Evolutionary conservation across 2,329 filamentous ascomycete species (phyloP).

Genomic region (Furcasterigmium furcatum): DNA sequence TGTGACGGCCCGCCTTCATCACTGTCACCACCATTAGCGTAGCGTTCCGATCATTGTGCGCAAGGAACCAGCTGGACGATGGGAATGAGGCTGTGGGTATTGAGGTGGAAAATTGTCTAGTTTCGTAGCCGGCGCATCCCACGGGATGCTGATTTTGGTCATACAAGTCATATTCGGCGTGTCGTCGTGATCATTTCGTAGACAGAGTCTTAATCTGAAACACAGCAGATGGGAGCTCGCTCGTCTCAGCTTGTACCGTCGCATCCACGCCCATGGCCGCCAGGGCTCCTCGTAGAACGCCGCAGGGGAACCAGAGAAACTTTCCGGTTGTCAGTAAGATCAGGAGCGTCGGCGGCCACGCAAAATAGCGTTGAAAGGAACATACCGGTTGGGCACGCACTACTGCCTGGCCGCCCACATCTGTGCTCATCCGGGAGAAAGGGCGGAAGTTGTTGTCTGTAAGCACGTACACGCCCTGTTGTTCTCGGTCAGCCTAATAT

Average conservation of each 20-base stretch:
- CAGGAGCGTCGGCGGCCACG: background rate
- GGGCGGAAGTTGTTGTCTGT: conserved; percentile 92
- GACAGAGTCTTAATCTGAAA: conserved; percentile 92
- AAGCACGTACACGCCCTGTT: conserved; percentile 86
- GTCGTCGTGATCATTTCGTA: conserved; percentile 30
- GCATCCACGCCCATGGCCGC: conserved; percentile 89
- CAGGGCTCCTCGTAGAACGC: conserved; percentile 86
- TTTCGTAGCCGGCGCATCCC: too few species aligned
- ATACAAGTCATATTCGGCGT: background rate
- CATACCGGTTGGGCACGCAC: conserved; percentile 75
- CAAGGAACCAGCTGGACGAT: too few species aligned
- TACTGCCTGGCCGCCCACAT: conserved; percentile 70
- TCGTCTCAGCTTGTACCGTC: conserved; percentile 86
- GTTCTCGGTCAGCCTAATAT: background rate
- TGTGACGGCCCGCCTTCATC: conserved; percentile 13
- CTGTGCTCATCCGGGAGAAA: conserved; percentile 84
- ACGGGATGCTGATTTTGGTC: too few species aligned
- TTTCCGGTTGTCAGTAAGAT: conserved; percentile 27
- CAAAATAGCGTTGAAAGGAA: background rate
- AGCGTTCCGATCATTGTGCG: too few species aligned
- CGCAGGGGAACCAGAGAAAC: conserved; percentile 95
- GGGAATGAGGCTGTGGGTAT: too few species aligned
- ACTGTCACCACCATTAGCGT: conserved; percentile 10
- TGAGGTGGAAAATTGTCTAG: too few species aligned
- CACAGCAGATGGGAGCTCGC: conserved; percentile 80